phyloP scores from a whole-genome alignment of 257 asterid genomes.

The Penstemon davidsonii region DNA sequence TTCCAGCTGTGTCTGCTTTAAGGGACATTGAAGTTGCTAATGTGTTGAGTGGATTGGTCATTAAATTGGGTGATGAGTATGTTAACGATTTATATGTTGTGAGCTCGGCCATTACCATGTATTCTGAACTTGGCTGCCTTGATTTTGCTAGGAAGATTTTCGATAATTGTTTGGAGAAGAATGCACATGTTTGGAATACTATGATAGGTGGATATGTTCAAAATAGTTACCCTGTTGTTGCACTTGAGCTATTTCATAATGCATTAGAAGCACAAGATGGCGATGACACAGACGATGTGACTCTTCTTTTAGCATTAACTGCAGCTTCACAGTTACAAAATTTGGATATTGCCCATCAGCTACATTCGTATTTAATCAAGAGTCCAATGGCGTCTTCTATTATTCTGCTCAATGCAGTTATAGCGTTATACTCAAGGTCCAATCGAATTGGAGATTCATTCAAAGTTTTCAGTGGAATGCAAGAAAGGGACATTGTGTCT shows the following conservation, averaged over 20 bases:
- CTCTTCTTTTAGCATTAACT: slow-evolving; percentile 51
- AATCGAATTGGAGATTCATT: slow-evolving; percentile 42
- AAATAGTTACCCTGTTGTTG: slow-evolving; percentile 44
- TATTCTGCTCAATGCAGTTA: slow-evolving; percentile 42
- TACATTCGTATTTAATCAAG: slow-evolving; percentile 51
- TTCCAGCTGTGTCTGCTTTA: slow-evolving; percentile 47
- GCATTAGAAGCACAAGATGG: slow-evolving; percentile 40
- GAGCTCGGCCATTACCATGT: slow-evolving; percentile 61
- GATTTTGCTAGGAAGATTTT: slow-evolving; percentile 44
- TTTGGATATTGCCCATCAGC: slow-evolving; percentile 47
- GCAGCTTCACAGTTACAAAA: slow-evolving; percentile 60
- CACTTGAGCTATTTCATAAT: slow-evolving; percentile 45
- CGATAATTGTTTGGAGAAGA: slow-evolving; percentile 45
- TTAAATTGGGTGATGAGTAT: slow-evolving; percentile 48
- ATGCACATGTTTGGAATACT: slow-evolving; percentile 61
- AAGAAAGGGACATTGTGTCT: slow-evolving; percentile 58
- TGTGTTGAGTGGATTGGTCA: slow-evolving; percentile 44
- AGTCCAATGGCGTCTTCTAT: slow-evolving; percentile 35
- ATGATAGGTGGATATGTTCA: slow-evolving; percentile 57
- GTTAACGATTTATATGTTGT: slow-evolving; percentile 53
- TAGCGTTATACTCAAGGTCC: slow-evolving; percentile 61
- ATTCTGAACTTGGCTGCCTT: slow-evolving; percentile 53
- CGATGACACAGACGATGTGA: slow-evolving; percentile 47
- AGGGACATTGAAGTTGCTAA: slow-evolving; percentile 38
- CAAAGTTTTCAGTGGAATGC: slow-evolving; percentile 47